Conservation (phyloP, 1,284 basidiomycete genomes). For the Sporisorium iseilematis-ciliati region DNA sequence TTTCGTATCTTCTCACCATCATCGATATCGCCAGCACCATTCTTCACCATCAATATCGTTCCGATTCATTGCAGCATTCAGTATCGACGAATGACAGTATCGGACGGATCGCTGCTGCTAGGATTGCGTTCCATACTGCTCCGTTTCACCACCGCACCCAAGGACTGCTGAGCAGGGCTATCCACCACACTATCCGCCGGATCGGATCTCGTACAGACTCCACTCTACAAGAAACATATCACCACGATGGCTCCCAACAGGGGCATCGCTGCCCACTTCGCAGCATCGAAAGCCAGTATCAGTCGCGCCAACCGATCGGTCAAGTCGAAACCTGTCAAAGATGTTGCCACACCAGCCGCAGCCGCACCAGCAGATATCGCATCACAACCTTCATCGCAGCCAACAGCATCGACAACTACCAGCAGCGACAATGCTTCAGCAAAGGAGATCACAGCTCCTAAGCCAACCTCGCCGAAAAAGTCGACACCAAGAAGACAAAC, state of each 20-base stretch:
- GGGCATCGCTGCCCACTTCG: slow-evolving; percentile 41
- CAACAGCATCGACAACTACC: background rate
- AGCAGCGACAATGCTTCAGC: background rate
- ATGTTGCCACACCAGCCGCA: slow-evolving; percentile 2
- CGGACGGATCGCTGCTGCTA: background rate
- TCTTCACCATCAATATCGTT: background rate
- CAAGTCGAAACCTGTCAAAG: slow-evolving; percentile 16
- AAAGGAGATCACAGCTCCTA: background rate
- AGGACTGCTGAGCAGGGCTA: slow-evolving; percentile 2
- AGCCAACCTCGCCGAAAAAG: slow-evolving; percentile 21
- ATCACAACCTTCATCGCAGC: background rate
- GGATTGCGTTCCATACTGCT: background rate
- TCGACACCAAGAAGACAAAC: slow-evolving; percentile 20
- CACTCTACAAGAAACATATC: too few relatives aligned
- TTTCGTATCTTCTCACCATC: background rate
- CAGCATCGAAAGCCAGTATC: slow-evolving; percentile 32
- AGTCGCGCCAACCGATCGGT: slow-evolving; percentile 19
- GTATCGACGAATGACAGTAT: background rate
- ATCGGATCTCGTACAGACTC: background rate
- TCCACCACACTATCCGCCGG: background rate
- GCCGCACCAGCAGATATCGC: background rate
- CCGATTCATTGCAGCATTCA: background rate
- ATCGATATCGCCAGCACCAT: background rate
- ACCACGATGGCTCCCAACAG: slow-evolving; percentile 32
- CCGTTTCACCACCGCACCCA: background rate